phyloP scores from a whole-genome alignment of 306 rosid species.

The Medicago truncatula region MtrunA17r5.0-ANR NC_053044.1:31412501-31413000 shows the following conservation, averaged over 20 bases:
- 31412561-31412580: slow-evolving; percentile 91
- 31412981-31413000: too few relatives aligned
- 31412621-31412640: slow-evolving; percentile 76
- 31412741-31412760: slow-evolving; percentile 86
- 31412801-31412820: slow-evolving; percentile 76
- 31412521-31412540: slow-evolving; percentile 89
- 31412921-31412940: slow-evolving; percentile 15
- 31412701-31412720: neutral
- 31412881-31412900: slow-evolving; percentile 59
- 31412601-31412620: slow-evolving; percentile 81
- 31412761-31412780: slow-evolving; percentile 74
- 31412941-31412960: too few relatives aligned
- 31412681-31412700: slow-evolving; percentile 5
- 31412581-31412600: slow-evolving; percentile 84
- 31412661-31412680: slow-evolving; percentile 12
- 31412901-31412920: neutral
- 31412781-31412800: slow-evolving; percentile 83
- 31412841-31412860: slow-evolving; percentile 87
- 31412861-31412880: slow-evolving; percentile 71
- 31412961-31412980: too few relatives aligned
- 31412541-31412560: slow-evolving; percentile 75
- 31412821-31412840: slow-evolving; percentile 85
- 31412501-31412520: slow-evolving; percentile 36
- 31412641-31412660: slow-evolving; percentile 31
- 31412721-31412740: slow-evolving; percentile 54